Conservation (phyloP, 192 early-diverging fungal species). For the Coemansia sp. region DNA sequence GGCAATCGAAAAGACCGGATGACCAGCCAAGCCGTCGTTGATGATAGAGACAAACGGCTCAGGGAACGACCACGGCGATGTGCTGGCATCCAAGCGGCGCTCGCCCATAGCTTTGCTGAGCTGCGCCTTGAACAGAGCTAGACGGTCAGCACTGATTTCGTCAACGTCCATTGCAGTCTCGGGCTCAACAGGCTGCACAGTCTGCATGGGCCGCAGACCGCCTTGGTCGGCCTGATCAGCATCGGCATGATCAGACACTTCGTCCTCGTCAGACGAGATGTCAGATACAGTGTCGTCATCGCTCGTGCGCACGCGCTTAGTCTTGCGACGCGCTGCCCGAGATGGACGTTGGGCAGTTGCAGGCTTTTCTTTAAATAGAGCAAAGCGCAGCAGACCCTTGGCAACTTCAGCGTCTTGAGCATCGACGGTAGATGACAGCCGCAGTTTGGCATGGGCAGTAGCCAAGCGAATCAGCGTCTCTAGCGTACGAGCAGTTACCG, state of each 20-base stretch:
- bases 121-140: slow-evolving; percentile 56
- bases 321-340: slow-evolving; percentile 20
- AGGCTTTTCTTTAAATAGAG: slow-evolving; percentile 82
- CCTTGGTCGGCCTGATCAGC: not conserved
- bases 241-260: not conserved
- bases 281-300: slow-evolving; percentile 52
- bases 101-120: slow-evolving; percentile 43
- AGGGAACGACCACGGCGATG: slow-evolving; percentile 54
- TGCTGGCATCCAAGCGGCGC: slow-evolving; percentile 53
- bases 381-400: slow-evolving; percentile 79
- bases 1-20: slow-evolving; percentile 50
- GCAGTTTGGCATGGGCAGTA: slow-evolving; percentile 93
- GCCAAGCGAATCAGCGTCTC: slow-evolving; percentile 97
- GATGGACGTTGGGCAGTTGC: slow-evolving; percentile 47
- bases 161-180: slow-evolving; percentile 30
- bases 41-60: slow-evolving; percentile 58
- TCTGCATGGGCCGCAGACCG: slow-evolving; percentile 12
- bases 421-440: slow-evolving; percentile 79
- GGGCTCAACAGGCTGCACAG: not conserved
- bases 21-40: slow-evolving; percentile 51
- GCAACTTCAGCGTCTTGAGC: slow-evolving; percentile 85
- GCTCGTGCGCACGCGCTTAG: slow-evolving; percentile 50
- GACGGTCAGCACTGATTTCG: slow-evolving; percentile 19
- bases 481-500: slow-evolving; percentile 97
- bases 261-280: slow-evolving; percentile 2